phyloP scores from a whole-genome alignment of 306 rosid species.

The Quercus engelmannii region DNA sequence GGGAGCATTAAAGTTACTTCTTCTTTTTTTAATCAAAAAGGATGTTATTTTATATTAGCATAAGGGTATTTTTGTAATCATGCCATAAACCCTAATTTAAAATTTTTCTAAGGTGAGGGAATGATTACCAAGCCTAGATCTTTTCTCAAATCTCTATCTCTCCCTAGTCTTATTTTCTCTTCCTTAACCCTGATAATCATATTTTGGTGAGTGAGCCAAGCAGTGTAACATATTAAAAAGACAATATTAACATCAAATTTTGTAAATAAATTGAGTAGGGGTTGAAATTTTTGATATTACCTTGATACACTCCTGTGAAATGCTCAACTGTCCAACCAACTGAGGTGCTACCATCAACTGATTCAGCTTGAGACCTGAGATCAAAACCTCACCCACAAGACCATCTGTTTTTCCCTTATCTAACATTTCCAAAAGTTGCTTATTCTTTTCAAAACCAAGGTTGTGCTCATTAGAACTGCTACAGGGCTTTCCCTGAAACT shows the following conservation, averaged over 20 bases:
- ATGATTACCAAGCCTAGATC: too few relatives aligned
- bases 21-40: too few relatives aligned
- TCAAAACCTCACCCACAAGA: constrained; percentile 74
- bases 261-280: not conserved
- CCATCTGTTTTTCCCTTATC: constrained; percentile 39
- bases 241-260: not conserved
- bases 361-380: constrained; percentile 85
- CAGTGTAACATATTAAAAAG: not conserved
- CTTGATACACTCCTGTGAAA: constrained; percentile 68
- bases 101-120: too few relatives aligned
- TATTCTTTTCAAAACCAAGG: constrained; percentile 32
- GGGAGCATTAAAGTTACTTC: too few relatives aligned
- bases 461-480: constrained; percentile 37
- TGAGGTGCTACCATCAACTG: constrained; percentile 92
- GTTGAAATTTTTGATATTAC: constrained; percentile 28
- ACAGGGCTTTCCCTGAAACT: constrained; percentile 75
- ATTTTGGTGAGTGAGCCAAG: not conserved
- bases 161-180: too few relatives aligned
- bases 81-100: too few relatives aligned
- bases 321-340: constrained; percentile 62
- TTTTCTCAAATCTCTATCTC: too few relatives aligned
- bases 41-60: too few relatives aligned
- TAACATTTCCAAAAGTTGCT: constrained; percentile 27
- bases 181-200: too few relatives aligned
- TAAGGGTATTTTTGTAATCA: too few relatives aligned